Evolutionary conservation across 2,329 filamentous ascomycete species (phyloP).

Genomic region (Paracoccidioides brasiliensis): DNA sequence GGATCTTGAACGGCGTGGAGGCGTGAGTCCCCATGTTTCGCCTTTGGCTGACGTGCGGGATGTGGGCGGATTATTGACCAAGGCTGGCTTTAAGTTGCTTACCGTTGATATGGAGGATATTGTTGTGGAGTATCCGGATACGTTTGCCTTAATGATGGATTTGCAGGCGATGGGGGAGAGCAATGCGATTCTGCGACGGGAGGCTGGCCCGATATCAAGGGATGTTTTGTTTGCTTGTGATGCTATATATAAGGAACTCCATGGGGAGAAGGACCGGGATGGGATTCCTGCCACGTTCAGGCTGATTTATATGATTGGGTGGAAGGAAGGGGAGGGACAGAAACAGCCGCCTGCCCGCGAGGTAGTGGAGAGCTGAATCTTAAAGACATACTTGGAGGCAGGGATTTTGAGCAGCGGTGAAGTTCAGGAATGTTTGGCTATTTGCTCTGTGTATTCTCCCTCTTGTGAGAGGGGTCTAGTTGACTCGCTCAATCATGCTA

Average conservation of each 20-base stretch:
- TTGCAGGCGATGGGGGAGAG: conserved; percentile 92
- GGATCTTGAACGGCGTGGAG: conserved; percentile 79
- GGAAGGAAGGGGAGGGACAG: conserved; percentile 75
- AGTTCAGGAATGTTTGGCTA: not conserved
- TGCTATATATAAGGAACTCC: conserved; percentile 74
- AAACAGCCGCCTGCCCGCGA: conserved; percentile 60
- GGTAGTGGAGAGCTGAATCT: conserved; percentile 80
- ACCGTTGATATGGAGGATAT: conserved; percentile 98
- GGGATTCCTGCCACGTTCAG: conserved; percentile 79
- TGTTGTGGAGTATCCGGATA: conserved; percentile 83
- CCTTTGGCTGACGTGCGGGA: conserved; percentile 87
- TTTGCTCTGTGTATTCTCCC: not conserved
- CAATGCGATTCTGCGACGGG: conserved; percentile 76
- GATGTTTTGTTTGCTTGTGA: conserved; percentile 82
- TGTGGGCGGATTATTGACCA: conserved; percentile 72
- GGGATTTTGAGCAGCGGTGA: conserved; percentile 14
- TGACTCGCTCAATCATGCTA: not conserved
- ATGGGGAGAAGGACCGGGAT: conserved; percentile 59
- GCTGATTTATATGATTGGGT: conserved; percentile 97
- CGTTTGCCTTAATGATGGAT: conserved; percentile 83
- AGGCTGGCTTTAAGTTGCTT: conserved; percentile 85
- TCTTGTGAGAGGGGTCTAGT: not conserved
- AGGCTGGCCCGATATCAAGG: conserved; percentile 61
- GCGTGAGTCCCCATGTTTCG: conserved; percentile 79
- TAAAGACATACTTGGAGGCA: conserved; percentile 59